phyloP scores from a whole-genome alignment of 257 asterid genomes.

The Nicotiana benthamiana region DNA sequence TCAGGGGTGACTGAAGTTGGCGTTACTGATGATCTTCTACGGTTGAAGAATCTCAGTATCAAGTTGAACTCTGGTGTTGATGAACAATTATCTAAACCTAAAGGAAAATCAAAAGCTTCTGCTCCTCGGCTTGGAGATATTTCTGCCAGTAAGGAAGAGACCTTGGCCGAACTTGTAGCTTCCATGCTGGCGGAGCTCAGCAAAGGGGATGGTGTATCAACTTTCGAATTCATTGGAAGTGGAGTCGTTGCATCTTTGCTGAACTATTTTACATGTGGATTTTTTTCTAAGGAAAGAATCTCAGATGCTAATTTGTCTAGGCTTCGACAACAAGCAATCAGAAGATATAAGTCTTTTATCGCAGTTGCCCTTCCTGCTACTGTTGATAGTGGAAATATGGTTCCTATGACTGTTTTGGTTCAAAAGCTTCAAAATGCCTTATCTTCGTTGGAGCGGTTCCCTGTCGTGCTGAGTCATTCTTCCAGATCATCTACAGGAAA shows the following conservation, averaged over 20 bases:
- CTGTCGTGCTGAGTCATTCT: conserved; percentile 83
- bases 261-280: conserved; percentile 82
- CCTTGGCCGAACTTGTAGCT: conserved; percentile 55
- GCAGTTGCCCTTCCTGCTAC: conserved; percentile 65
- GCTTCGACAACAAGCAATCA: conserved; percentile 77
- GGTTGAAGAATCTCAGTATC: conserved; percentile 71
- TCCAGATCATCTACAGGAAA: conserved; percentile 67
- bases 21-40: conserved; percentile 77
- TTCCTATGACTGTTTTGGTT: conserved; percentile 74
- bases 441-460: conserved; percentile 87
- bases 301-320: conserved; percentile 62
- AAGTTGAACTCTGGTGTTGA: conserved; percentile 58
- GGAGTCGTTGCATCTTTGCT: conserved; percentile 84
- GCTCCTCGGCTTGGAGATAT: conserved; percentile 39
- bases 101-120: conserved; percentile 84
- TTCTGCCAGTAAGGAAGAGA: conserved; percentile 54
- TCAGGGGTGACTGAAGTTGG: conserved; percentile 58
- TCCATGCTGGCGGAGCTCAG: conserved; percentile 84
- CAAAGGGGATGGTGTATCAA: conserved; percentile 93
- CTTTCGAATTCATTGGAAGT: conserved; percentile 95
- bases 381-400: conserved; percentile 33
- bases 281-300: conserved; percentile 63
- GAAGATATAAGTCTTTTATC: conserved; percentile 77
- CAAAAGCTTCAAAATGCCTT: conserved; percentile 92
- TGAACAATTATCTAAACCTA: conserved; percentile 56